Evolutionary conservation across 1,284 basidiomycete species (phyloP), one percentile per base, ranked within the genome.

Genomic region (Flammula alnicola): DNA sequence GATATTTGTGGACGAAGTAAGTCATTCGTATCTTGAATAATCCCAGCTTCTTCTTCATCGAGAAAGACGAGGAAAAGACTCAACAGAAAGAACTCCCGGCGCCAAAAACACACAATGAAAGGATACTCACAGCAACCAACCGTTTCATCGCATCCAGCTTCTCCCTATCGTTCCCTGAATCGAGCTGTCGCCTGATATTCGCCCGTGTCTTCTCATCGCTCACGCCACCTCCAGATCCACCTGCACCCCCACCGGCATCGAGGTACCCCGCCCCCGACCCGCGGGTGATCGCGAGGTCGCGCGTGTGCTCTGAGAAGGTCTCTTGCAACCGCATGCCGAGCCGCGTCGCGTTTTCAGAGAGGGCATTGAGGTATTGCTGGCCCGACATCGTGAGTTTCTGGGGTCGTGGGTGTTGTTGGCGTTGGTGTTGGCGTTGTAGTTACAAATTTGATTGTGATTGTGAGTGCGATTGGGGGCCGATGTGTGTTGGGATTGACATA

Each of bases 61-160:
- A n/a, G n/a, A n/a, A 75, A 83, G 61, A 20, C 44, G 19, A n/a
- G n/a, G n/a, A n/a, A n/a, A n/a, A n/a, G n/a, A n/a, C n/a, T n/a
- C n/a, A n/a, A n/a, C n/a, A n/a, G n/a, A n/a, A n/a, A n/a, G n/a
- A n/a, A n/a, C n/a, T n/a, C n/a, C n/a, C n/a, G n/a, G n/a, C n/a
- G n/a, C n/a, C n/a, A n/a, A n/a, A n/a, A n/a, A n/a, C n/a, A n/a
- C n/a, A n/a, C n/a, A n/a, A n/a, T n/a, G n/a, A n/a, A n/a, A n/a
- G n/a, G n/a, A n/a, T 32, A 77, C 86, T 62, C 63, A 95, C 93
- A 36, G 93, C 95, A 55, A 97, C 85, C 48, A 98, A 81, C 56
- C 93, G 78, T 71, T 95, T 95, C 86, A 98, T 89, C 5, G 93
- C 95, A 61, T 97, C 93, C 44, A 96, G 73, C 63, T 94, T 92